Percentiles rank a stretch among this genome's conserved stretches.
Conservation (phyloP, 768 basidiomycete species). For the Agaricus subrufescens region DNA sequence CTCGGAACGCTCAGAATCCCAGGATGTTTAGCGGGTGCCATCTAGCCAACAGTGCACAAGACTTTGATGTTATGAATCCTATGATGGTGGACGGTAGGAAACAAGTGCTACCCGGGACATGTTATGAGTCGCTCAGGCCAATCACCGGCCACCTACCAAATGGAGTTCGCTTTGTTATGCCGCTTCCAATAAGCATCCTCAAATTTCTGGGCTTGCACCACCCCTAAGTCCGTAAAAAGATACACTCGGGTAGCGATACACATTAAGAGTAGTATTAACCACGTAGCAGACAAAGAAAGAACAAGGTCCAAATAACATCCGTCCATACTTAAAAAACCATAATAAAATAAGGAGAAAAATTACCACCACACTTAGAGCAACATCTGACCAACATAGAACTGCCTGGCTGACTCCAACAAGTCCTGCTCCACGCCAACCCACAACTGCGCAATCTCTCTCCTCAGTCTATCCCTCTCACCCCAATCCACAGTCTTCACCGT, state of each 20-base stretch:
- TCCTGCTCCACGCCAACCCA: constrained; percentile 49
- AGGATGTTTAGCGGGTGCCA: constrained; percentile 19
- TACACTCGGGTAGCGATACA: not conserved
- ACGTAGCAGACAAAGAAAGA: not conserved
- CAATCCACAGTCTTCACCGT: constrained; percentile 68
- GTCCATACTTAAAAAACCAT: not conserved
- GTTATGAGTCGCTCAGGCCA: too few species aligned
- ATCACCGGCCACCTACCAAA: too few species aligned
- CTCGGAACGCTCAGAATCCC: constrained; percentile 34
- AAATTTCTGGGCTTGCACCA: too few species aligned
- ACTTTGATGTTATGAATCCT: not conserved
- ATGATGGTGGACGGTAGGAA: not conserved
- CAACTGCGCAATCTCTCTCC: constrained; percentile 46
- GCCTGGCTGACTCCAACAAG: constrained; percentile 31
- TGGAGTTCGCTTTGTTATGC: too few species aligned
- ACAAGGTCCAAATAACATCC: not conserved
- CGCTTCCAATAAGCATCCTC: too few species aligned
- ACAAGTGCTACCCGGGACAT: not conserved
- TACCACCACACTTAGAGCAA: constrained; percentile 18
- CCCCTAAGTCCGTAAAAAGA: too few species aligned
- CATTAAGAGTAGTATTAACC: not conserved
- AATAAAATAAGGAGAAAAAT: not conserved
- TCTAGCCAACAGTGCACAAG: not conserved
- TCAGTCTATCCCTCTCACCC: constrained; percentile 52
- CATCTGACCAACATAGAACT: constrained; percentile 36